These are phyloP conservation scores for Cyclostephanos tholiformis DNA, from an alignment of 108 stramenopile genomes.

Conservation along the genomic window DNA sequence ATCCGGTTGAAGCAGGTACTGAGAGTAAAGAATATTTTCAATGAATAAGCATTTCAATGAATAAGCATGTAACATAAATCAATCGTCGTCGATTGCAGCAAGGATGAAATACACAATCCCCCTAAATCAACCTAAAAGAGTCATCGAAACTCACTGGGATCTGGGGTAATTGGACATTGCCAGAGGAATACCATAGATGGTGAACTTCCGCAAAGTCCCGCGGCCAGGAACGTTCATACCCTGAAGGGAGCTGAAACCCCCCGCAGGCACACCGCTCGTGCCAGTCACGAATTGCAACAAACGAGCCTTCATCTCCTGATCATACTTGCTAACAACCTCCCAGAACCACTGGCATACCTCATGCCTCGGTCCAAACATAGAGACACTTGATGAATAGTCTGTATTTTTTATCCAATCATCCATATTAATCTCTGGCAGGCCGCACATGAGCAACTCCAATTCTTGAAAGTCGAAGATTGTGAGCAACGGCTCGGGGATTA, in stretches of 20 bases:
- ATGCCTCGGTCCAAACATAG: slow-evolving; percentile 62
- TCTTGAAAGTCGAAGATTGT: slow-evolving; percentile 97
- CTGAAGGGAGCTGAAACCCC: slow-evolving; percentile 93
- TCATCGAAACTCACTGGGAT: slow-evolving; percentile 74
- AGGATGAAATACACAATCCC: background rate
- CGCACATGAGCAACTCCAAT: slow-evolving; percentile 97
- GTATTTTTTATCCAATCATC: slow-evolving; percentile 91
- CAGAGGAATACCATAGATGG: slow-evolving; percentile 82
- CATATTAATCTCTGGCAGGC: slow-evolving; percentile 94
- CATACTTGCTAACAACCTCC: slow-evolving; percentile 89
- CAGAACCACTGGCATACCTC: slow-evolving; percentile 93
- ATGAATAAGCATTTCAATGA: slow-evolving; percentile 1
- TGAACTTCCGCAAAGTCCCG: slow-evolving; percentile 92
- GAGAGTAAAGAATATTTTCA: slow-evolving; percentile 11
- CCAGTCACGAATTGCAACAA: slow-evolving; percentile 98
- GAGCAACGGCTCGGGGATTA: slow-evolving; percentile 94
- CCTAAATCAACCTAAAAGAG: too few relatives aligned
- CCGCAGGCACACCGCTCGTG: slow-evolving; percentile 91
- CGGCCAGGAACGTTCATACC: slow-evolving; percentile 66
- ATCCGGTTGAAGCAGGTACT: slow-evolving; percentile 98
- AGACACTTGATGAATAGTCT: slow-evolving; percentile 87
- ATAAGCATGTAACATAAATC: background rate
- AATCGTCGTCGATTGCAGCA: slow-evolving; percentile 4
- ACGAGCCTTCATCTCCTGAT: slow-evolving; percentile 92
- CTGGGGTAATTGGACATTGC: slow-evolving; percentile 86